Conservation (phyloP, 2,329 filamentous ascomycete species). For the Ophidiomyces ophidiicola region DNA sequence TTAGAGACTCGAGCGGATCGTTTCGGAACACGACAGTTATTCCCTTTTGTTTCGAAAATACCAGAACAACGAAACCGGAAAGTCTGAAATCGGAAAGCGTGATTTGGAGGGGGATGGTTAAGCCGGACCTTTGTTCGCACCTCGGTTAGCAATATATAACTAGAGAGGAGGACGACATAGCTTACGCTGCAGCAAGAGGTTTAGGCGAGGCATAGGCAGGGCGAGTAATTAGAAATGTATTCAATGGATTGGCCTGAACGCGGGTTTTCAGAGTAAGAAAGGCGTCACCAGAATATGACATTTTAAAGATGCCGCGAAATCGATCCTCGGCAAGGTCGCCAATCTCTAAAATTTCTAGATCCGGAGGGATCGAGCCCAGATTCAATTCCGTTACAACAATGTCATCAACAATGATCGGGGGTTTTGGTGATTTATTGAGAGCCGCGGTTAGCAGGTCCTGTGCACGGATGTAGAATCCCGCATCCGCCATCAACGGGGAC, state of each 20-base stretch:
- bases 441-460: slow-evolving; percentile 89
- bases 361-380: slow-evolving; percentile 82
- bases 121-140: slow-evolving; percentile 46
- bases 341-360: slow-evolving; percentile 94
- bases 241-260: slow-evolving; percentile 94
- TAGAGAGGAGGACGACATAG: slow-evolving; percentile 8
- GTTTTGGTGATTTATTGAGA: slow-evolving; percentile 94
- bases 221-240: slow-evolving; percentile 87
- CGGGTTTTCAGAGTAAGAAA: slow-evolving; percentile 89
- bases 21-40: slow-evolving; percentile 95
- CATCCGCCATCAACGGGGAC: slow-evolving; percentile 95
- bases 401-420: slow-evolving; percentile 97
- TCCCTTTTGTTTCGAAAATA: slow-evolving; percentile 95
- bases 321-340: slow-evolving; percentile 93
- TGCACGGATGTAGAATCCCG: slow-evolving; percentile 75
- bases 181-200: slow-evolving; percentile 67
- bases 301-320: slow-evolving; percentile 97
- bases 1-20: slow-evolving; percentile 92
- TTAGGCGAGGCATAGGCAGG: slow-evolving; percentile 86
- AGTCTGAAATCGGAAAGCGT: slow-evolving; percentile 91
- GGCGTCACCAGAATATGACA: slow-evolving; percentile 93
- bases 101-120: slow-evolving; percentile 96
- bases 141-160: slow-evolving; percentile 9
- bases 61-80: slow-evolving; percentile 91
- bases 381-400: slow-evolving; percentile 98